Evolutionary conservation across 345 rosid genomes (phyloP), one percentile per base, ranked within the genome.

Genomic region (Orychophragmus violaceus): DNA sequence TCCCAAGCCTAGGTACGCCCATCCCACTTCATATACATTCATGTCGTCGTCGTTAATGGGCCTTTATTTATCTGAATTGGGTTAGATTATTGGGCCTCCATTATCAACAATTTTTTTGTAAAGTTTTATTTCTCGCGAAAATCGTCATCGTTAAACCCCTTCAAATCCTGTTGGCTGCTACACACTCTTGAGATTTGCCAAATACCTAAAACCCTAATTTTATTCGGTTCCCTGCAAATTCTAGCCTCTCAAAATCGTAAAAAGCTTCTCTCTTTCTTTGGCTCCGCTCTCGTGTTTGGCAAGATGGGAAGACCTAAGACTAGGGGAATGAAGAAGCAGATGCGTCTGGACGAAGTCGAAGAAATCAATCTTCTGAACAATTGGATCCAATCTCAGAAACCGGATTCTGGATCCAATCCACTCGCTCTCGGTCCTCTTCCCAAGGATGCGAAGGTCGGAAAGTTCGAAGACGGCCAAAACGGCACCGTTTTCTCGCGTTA

Each of bases 351-450:
- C 21, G 94, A 87, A 77, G 51, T 62, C 13, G 81, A 87, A 27
- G 96, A 90, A 50, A 82, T 88, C 22, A 77, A 25, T 52, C 52
- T 77, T 11, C 78, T 94, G 2, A 83, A 78, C 64, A 53, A 80
- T 46, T 94, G 99, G 99, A 87, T 90, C 29, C 89, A 85, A 36
- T 77, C 93, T 5, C 83, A 84, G 68, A 88, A 85, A 76, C 97
- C 93, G 0, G 96, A 88, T 14, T 87, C 96, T 3, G 96, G 95
- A 29, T 74, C 88, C 70, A 94, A 90, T 41, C 99, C 96, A 3
- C 77, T 88, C 29, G 75, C 97, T 11, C 57, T 77, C 13, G 79
- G 69, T 4, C 80, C 88, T 8, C 85, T 77, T 3, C 84, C 85
- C 8, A 23, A 77, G 8, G 71, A 78, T 23, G 72, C 78, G 2